Evolutionary conservation across 805 yeast species (phyloP).

Genomic region (Wickerhamiella australiensis): DNA sequence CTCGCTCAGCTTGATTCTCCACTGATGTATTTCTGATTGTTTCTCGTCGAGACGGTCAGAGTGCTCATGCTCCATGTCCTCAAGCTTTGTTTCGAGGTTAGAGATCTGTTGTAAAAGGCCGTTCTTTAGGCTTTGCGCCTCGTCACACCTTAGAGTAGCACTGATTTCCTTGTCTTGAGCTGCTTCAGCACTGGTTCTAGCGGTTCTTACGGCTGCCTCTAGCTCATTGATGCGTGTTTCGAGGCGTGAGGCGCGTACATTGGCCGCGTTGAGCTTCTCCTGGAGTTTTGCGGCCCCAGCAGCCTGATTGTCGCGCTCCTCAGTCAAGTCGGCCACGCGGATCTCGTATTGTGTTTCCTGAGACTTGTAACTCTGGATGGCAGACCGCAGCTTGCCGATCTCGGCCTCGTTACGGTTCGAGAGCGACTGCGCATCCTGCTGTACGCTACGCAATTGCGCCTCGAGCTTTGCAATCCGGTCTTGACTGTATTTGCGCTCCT

Average conservation of each 20-base stretch:
- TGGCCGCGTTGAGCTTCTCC: background rate
- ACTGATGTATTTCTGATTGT: background rate
- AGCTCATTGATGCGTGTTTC: background rate
- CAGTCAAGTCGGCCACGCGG: background rate
- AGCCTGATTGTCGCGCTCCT: background rate
- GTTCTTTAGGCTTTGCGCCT: background rate
- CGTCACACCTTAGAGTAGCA: background rate
- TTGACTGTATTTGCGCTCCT: constrained; percentile 1
- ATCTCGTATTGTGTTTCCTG: background rate
- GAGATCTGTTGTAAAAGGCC: background rate
- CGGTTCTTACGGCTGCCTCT: background rate
- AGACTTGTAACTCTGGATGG: background rate
- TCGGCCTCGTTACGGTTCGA: background rate
- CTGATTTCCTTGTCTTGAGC: background rate
- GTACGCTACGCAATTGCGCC: background rate
- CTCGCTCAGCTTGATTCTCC: background rate
- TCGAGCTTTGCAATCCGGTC: background rate
- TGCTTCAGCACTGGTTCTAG: background rate
- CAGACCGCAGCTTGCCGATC: background rate
- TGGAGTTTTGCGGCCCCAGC: background rate
- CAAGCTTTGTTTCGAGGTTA: background rate
- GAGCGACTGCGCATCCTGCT: background rate
- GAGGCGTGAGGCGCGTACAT: background rate
- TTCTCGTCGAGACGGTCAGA: background rate
- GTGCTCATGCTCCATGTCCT: background rate